A percentile compares a stretch with the other conserved stretches of the same genome.
These are phyloP conservation scores for Crataegus laevigata DNA, from an alignment of 306 rosid genomes.

Conservation along the genomic window DNA sequence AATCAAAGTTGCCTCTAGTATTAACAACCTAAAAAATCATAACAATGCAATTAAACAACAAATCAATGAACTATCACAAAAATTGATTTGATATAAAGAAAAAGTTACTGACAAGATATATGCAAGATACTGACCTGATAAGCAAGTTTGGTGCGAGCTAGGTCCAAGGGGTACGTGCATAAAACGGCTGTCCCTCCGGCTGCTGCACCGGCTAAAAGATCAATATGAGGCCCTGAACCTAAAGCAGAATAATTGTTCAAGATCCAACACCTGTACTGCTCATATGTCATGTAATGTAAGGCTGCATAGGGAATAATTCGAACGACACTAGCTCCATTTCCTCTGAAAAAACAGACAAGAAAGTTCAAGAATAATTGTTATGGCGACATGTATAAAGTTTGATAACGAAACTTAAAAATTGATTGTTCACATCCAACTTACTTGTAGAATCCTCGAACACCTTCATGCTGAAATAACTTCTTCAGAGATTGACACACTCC, in stretches of 20 bases:
- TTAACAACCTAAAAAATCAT: slow-evolving; percentile 47
- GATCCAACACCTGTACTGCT: slow-evolving; percentile 84
- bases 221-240: slow-evolving; percentile 81
- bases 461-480: slow-evolving; percentile 64
- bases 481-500: slow-evolving; percentile 74
- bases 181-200: slow-evolving; percentile 92
- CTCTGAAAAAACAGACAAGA: slow-evolving; percentile 40
- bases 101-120: not conserved
- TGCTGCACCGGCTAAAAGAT: slow-evolving; percentile 94
- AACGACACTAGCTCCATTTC: slow-evolving; percentile 92
- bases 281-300: slow-evolving; percentile 92
- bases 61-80: not conserved
- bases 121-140: slow-evolving; percentile 55
- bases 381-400: not conserved
- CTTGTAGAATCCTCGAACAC: slow-evolving; percentile 76
- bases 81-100: not conserved
- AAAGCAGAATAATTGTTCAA: slow-evolving; percentile 51
- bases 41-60: not conserved
- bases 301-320: slow-evolving; percentile 96
- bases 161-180: slow-evolving; percentile 92
- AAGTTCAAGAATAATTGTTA: not conserved
- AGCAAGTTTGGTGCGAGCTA: slow-evolving; percentile 97
- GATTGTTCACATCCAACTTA: slow-evolving; percentile 32
- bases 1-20: slow-evolving; percentile 32
- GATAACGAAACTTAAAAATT: not conserved